Base-by-base conservation (phyloP, 768 basidiomycete genomes). In the Pleurotus platypus region DNA sequence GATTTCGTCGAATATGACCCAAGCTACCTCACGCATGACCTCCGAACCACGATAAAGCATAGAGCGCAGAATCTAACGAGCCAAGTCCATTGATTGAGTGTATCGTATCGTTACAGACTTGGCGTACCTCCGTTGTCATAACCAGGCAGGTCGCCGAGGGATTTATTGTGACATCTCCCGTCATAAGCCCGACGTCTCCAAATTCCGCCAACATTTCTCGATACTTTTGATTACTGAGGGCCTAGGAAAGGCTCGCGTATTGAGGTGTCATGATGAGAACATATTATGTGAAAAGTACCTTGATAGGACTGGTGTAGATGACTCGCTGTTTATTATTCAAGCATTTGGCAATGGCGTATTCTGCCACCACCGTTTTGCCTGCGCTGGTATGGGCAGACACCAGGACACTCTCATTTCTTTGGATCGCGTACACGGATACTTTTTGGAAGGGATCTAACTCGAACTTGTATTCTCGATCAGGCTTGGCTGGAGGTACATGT, bases 1-100 rank as follows among this genome's bases (percentile, higher is more conserved):
- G 60, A 99, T 97, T 74, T 99, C 97, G 68, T 99, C 97, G 70
- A 98, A 99, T 62, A 99, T 85, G 57, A 98, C 96, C 97, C 97
- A 99, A 1, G 95, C 94, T n/a, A 99, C 96, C 76, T 99, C 97
- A 57, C 97, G 91, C 90, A 98, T 95, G 62, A 99, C 89, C 75
- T 99, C 97, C 3, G 94, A 98, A 39, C 97, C 97, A 55, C 97
- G 88, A 68, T 99, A 99, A 24, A 99, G 76, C 96, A 99, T 99
- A 4, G 95, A 98, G 16, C 97, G 87, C 51, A 99, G 71, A 86
- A 99, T 98, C 94, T 98, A 60, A 16, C 16, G n/a, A 1, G 5
- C 8, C 30, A 35, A 11, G 8, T 35, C 30, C 9, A 35, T 35
- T 11, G 8, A 35, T 35, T 35, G 30, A 35, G 30, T 35, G 30